phyloP scores from a whole-genome alignment of 345 rosid species.

The Camelina neglecta region DNA sequence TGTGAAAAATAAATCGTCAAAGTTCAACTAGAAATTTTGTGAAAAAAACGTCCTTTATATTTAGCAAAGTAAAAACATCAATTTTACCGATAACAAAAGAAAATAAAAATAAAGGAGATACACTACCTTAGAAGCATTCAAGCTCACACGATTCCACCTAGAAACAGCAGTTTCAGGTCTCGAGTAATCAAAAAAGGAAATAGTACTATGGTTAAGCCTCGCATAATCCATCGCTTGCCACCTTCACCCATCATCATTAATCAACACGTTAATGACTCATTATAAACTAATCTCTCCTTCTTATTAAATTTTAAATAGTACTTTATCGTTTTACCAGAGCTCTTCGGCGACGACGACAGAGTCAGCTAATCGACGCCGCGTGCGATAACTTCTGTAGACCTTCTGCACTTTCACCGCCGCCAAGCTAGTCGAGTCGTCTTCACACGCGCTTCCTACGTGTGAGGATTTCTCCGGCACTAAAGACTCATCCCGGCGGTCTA shows the following conservation, averaged over 20 bases:
- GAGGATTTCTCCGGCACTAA: neutral
- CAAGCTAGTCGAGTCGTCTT: slow-evolving; percentile 20
- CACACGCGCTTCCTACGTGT: slow-evolving; percentile 25
- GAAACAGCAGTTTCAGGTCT: slow-evolving; percentile 79
- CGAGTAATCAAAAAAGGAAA: slow-evolving; percentile 72
- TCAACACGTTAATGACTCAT: slow-evolving; percentile 13
- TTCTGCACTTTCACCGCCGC: slow-evolving; percentile 86
- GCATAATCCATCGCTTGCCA: slow-evolving; percentile 89
- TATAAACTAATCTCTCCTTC: neutral
- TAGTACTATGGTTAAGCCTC: slow-evolving; percentile 73
- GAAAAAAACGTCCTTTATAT: neutral
- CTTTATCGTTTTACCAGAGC: slow-evolving; percentile 55
- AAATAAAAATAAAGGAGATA: neutral
- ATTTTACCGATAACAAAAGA: no score
- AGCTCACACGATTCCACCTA: slow-evolving; percentile 73
- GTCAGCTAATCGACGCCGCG: slow-evolving; percentile 89
- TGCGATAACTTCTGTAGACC: slow-evolving; percentile 86
- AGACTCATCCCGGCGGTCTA: slow-evolving; percentile 18
- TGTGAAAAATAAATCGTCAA: neutral
- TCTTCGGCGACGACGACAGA: slow-evolving; percentile 90
- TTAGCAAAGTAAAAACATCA: neutral
- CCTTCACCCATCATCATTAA: slow-evolving; percentile 45
- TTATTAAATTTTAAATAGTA: neutral
- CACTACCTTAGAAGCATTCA: slow-evolving; percentile 82
- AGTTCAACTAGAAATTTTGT: neutral